Base-by-base conservation (phyloP, 179 eudicot genomes). In the Beta lomatogona region DNA sequence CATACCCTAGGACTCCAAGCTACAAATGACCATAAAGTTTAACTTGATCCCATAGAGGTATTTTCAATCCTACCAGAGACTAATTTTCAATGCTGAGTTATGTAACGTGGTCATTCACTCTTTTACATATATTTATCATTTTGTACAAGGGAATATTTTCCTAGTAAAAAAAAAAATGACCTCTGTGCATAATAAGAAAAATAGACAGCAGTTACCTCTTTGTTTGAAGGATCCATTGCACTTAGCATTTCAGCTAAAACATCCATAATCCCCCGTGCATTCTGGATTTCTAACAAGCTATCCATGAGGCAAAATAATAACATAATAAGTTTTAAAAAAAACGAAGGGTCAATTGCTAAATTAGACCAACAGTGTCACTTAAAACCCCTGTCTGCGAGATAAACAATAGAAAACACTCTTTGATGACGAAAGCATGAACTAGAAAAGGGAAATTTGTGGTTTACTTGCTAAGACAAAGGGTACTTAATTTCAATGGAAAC, bases 201-300 rank as follows among this genome's bases (percentile, higher is more conserved):
- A 76, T 18, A 72, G 6, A 77, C 53, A 45, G 60, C 71, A 78
- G 52, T 41, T 90, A 95, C 99, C 94, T 95, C 98, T 88, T 91
- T 95, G 88, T 95, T 94, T 59, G 87, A 85, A 65, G 97, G 99
- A 85, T 91, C 94, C 79, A 95, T 71, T 60, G 99, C 99, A 87
- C 57, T 93, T 85, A 95, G 80, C 99, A 95, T 93, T 87, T 95
- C 99, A 28, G 97, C 60, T 77, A 95, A 93, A 72, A 95, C 97
- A 85, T 93, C 99, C 97, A 95, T 89, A 86, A 91, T 89, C 61
- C 98, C 98, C n/a, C 95, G 91, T 71, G 97, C 98, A 84, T 92
- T 95, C 83, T 95, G 99, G 80, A 93, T 91, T 87, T 95, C 99
- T n/a, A 93, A 80, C 91, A 92, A 82, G 89, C 98, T 93, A 75